These are phyloP conservation scores for Penicillium sclerotigenum DNA, from an alignment of 2,329 filamentous ascomycete genomes.

Conservation along the genomic window DNA sequence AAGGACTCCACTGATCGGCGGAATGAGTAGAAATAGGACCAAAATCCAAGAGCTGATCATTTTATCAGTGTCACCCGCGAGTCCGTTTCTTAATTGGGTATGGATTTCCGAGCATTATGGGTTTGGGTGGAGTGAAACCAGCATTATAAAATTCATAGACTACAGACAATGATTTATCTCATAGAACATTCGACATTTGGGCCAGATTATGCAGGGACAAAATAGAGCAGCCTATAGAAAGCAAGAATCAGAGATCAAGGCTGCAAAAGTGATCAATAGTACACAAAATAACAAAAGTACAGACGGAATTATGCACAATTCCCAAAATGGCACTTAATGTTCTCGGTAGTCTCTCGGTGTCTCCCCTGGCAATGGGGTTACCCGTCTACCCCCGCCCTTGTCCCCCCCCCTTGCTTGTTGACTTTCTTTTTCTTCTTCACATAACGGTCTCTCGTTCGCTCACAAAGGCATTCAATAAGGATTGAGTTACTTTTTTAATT, in stretches of 20 bases:
- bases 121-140: background rate
- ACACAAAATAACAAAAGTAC: background rate
- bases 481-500: slow-evolving; percentile 3
- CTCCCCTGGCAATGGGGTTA: background rate
- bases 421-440: background rate
- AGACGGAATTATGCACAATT: background rate
- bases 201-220: slow-evolving; percentile 7
- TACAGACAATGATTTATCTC: slow-evolving; percentile 7
- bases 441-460: background rate
- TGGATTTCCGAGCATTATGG: background rate
- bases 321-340: background rate
- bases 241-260: background rate
- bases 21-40: background rate
- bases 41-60: background rate
- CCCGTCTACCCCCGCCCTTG: background rate
- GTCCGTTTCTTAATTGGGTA: background rate
- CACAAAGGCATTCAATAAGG: background rate
- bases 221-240: slow-evolving; percentile 1
- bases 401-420: background rate
- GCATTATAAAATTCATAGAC: background rate
- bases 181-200: slow-evolving; percentile 3
- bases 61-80: background rate
- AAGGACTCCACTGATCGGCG: background rate
- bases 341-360: background rate
- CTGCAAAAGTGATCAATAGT: slow-evolving; percentile 8